Evolutionary conservation across 1,284 basidiomycete species (phyloP), one percentile per base, ranked within the genome.

Genomic region (Cutaneotrichosporon mucoides): DNA sequence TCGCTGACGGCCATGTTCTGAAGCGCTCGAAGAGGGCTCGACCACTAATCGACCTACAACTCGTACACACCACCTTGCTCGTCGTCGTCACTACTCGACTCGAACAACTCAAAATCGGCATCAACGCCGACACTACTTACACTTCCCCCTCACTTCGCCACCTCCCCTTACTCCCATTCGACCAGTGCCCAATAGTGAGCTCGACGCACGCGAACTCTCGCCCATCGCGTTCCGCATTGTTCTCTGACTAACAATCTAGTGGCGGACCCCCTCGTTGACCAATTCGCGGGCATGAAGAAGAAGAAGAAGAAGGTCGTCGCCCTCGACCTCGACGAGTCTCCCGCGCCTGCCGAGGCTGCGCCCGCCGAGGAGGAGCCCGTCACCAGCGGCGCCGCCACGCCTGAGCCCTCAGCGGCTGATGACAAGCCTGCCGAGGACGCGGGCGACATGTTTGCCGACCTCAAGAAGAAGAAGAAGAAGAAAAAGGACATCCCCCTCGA

Each of bases 401-500:
- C 70, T 33, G 66, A 68, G 12, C 59, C 65, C 6, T 24, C 24
- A 24, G 62, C 61, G n/a, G 62, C 62, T 56, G 66, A 53, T 1
- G 70, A 69, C 42, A 63, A 60, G 55, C 65, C 70, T 8, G 70
- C 68, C 3, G 69, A 68, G 59, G 72, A 70, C 48, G 63, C 60
- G 9, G 68, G 66, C 33, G 71, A 78, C 58, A 61, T 81, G 75
- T 82, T 82, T 59, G 80, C 77, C 48, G 81, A 82, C 66, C 68
- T 82, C 68, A 82, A 82, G 76, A 82, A 82, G 78, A 82, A 82
- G 75, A 79, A 78, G 69, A 78, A 78, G 70, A 79, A 79, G 75
- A 78, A 78, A 68, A 79, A 79, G 77, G 75, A 76, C 44, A 73
- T 76, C 44, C 72, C 73, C 44, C 67, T 75, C 53, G 77, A 78